Conservation (phyloP, 352 stramenopile species). For the Phytophthora citrophthora region DNA sequence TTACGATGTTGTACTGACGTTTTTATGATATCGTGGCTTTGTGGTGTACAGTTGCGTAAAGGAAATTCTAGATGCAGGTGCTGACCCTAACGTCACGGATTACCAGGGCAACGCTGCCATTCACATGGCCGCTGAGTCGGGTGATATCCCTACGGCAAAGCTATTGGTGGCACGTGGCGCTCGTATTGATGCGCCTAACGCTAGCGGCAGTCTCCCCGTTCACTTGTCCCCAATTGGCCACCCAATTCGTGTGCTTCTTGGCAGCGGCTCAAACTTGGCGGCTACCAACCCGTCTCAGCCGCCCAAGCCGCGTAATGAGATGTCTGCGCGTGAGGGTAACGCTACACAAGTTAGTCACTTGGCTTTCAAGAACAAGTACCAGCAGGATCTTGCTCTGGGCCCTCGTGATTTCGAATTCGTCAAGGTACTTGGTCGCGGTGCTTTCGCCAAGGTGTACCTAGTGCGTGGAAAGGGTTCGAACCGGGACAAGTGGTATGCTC, state of each 20-base stretch:
- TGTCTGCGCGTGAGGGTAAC: conserved; percentile 52
- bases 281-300: conserved; percentile 77
- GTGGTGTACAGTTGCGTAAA: conserved; percentile 59
- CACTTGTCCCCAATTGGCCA: conserved; percentile 88
- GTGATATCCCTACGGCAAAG: conserved; percentile 83
- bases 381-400: conserved; percentile 81
- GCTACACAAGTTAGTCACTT: conserved; percentile 82
- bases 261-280: conserved; percentile 70
- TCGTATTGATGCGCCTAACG: conserved; percentile 77
- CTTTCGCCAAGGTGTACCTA: conserved; percentile 88
- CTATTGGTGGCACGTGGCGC: conserved; percentile 75
- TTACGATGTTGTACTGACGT: conserved; percentile 17
- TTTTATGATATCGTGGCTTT: conserved; percentile 2
- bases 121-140: conserved; percentile 79
- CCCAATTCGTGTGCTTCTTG: conserved; percentile 83
- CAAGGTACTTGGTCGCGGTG: conserved; percentile 82
- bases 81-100: conserved; percentile 82
- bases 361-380: conserved; percentile 92
- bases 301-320: conserved; percentile 59
- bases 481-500: conserved; percentile 85
- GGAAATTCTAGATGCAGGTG: conserved; percentile 71
- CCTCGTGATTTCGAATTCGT: conserved; percentile 89
- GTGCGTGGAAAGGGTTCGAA: conserved; percentile 86
- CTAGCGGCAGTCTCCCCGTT: conserved; percentile 80
- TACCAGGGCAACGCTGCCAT: conserved; percentile 86